These are phyloP conservation scores for Rubroshorea leprosula DNA, from an alignment of 345 rosid genomes.

Conservation along the genomic window DNA sequence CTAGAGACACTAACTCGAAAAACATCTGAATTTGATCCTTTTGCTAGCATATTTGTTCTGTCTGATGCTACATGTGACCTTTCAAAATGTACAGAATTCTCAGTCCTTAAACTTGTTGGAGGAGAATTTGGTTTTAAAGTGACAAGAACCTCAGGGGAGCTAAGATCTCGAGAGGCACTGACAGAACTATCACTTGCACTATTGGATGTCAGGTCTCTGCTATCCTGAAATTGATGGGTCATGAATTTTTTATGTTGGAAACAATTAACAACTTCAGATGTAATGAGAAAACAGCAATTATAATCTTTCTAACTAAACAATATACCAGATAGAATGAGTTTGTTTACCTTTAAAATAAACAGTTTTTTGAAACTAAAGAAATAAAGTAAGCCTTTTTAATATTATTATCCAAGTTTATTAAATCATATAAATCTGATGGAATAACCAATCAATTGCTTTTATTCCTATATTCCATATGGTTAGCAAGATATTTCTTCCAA, in stretches of 20 bases:
- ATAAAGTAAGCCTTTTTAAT: not conserved
- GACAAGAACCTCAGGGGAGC: constrained; percentile 57
- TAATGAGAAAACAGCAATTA: constrained; percentile 11
- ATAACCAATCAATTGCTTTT: not conserved
- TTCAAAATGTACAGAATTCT: constrained; percentile 60
- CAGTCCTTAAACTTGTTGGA: constrained; percentile 49
- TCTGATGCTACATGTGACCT: constrained; percentile 84
- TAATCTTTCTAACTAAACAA: not conserved
- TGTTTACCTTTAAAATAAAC: not conserved
- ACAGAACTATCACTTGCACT: constrained; percentile 84
- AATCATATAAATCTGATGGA: not conserved
- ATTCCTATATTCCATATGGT: not conserved
- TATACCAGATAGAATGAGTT: not conserved
- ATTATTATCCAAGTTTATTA: not conserved
- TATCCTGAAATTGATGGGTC: constrained; percentile 54
- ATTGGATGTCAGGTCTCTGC: constrained; percentile 74
- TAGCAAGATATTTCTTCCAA: not conserved
- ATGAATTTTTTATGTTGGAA: constrained; percentile 11
- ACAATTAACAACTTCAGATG: not conserved
- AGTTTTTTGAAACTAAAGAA: not conserved
- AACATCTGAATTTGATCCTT: constrained; percentile 78
- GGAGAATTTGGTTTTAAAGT: constrained; percentile 42
- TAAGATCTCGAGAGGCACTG: constrained; percentile 56
- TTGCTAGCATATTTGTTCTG: constrained; percentile 74
- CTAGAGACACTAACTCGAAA: constrained; percentile 97